A percentile compares a stretch with the other conserved stretches of the same genome.
Evolutionary conservation across 768 basidiomycete genomes (phyloP).

Genomic region (Boletus vermiculosoides): DNA sequence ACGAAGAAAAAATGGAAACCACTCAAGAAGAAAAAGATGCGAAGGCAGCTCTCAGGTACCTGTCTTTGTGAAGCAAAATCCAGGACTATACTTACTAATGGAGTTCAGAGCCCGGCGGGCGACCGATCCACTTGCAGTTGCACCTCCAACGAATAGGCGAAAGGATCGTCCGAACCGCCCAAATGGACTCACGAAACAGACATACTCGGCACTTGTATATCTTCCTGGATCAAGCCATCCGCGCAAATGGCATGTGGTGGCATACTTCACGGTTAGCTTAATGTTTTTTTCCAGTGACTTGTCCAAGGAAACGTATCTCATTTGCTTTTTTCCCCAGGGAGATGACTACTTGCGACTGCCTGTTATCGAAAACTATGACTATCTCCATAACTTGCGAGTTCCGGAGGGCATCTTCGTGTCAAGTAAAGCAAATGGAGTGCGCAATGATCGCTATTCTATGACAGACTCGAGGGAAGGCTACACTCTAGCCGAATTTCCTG

Average conservation of each 20-base stretch:
- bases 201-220: conserved; percentile 75
- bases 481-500: conserved; percentile 8
- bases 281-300: neutral
- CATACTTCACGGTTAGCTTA: conserved; percentile 68
- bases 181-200: conserved; percentile 83
- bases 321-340: conserved; percentile 40
- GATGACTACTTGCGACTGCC: conserved; percentile 70
- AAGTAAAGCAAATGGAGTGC: conserved; percentile 49
- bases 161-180: conserved; percentile 78
- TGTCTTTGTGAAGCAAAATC: conserved; percentile 12
- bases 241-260: conserved; percentile 82
- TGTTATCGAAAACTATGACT: conserved; percentile 71
- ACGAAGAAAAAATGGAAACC: conserved; percentile 80
- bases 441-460: conserved; percentile 24
- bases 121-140: conserved; percentile 56
- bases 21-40: conserved; percentile 77
- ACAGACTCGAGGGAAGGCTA: conserved; percentile 21
- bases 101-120: conserved; percentile 52
- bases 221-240: conserved; percentile 55
- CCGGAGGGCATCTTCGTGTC: conserved; percentile 73
- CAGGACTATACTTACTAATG: conserved; percentile 7
- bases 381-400: conserved; percentile 63
- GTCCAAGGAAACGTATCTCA: conserved; percentile 5
- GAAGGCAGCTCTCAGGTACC: conserved; percentile 72
- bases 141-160: conserved; percentile 61